A percentile compares a stretch with the other conserved stretches of the same genome.
phyloP scores from a whole-genome alignment of 2,329 filamentous ascomycete genomes.

The Westerdykella aurantiaca region DNA sequence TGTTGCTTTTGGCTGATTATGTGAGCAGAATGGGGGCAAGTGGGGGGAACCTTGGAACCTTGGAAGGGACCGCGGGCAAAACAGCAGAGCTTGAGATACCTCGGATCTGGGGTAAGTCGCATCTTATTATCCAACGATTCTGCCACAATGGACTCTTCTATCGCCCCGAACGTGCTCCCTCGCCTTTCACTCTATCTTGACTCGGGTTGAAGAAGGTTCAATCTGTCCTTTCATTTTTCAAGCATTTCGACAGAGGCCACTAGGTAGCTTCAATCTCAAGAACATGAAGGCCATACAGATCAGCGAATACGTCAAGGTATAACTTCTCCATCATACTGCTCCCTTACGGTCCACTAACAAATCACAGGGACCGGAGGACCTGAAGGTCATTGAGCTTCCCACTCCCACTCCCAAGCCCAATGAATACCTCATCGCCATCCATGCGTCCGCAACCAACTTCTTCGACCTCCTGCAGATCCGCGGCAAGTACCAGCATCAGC shows the following conservation, averaged over 20 bases:
- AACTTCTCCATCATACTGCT: constrained; percentile 11
- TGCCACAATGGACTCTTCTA: background rate
- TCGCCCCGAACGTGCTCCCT: background rate
- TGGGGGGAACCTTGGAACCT: background rate
- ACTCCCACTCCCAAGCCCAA: constrained; percentile 65
- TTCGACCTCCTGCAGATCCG: constrained; percentile 94
- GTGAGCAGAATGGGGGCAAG: background rate
- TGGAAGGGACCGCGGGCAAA: no score
- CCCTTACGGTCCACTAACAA: constrained; percentile 1
- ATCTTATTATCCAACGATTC: background rate
- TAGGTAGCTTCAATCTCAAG: background rate
- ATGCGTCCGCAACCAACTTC: constrained; percentile 88
- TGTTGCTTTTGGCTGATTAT: background rate
- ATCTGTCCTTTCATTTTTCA: background rate
- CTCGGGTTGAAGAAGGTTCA: background rate
- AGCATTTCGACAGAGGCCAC: background rate
- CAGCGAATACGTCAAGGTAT: constrained; percentile 67
- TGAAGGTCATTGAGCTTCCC: constrained; percentile 67
- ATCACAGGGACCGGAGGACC: constrained; percentile 66
- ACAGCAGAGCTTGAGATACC: background rate
- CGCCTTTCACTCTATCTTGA: background rate
- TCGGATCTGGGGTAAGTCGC: background rate
- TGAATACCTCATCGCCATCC: constrained; percentile 82
- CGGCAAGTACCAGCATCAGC: constrained; percentile 92
- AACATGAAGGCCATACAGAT: constrained; percentile 70